Percentiles rank a stretch among this genome's conserved stretches.
Evolutionary conservation across 345 rosid genomes (phyloP).

Genomic region (Passiflora organensis): DNA sequence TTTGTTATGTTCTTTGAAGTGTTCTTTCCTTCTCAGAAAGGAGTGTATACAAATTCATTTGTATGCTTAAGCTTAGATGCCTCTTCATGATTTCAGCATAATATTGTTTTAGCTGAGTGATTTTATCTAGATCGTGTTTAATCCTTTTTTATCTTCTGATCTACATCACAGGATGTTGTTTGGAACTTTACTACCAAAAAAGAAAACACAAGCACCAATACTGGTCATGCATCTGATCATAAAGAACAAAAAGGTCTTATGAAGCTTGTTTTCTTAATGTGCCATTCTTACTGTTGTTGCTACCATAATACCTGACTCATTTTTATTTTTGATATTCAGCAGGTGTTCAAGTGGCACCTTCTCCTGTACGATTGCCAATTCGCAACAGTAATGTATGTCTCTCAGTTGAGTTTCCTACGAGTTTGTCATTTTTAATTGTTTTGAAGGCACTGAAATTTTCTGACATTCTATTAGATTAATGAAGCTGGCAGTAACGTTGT

Average conservation of each 20-base stretch:
- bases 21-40: no score
- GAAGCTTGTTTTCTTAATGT: constrained; percentile 3
- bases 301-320: constrained; percentile 7
- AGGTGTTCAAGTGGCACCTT: constrained; percentile 27
- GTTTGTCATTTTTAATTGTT: constrained; percentile 4
- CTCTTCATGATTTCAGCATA: background rate
- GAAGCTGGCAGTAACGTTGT: constrained; percentile 13
- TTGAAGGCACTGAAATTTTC: constrained; percentile 9
- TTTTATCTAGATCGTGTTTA: background rate
- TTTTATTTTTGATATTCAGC: constrained; percentile 18
- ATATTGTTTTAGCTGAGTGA: no score
- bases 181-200: constrained; percentile 5
- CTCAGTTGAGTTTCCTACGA: constrained; percentile 4
- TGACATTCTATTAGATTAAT: constrained; percentile 37
- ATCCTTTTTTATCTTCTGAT: background rate
- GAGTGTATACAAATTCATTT: background rate
- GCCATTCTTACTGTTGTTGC: constrained; percentile 2
- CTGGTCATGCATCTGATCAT: background rate
- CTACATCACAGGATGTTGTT: constrained; percentile 30
- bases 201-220: no score
- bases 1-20: no score
- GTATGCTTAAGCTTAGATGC: background rate
- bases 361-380: constrained; percentile 18
- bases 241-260: constrained; percentile 33
- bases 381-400: constrained; percentile 38